Percentiles rank a stretch among this genome's conserved stretches.
These are phyloP conservation scores for Echites panduratus DNA, from an alignment of 257 asterid genomes.

Conservation along the genomic window DNA sequence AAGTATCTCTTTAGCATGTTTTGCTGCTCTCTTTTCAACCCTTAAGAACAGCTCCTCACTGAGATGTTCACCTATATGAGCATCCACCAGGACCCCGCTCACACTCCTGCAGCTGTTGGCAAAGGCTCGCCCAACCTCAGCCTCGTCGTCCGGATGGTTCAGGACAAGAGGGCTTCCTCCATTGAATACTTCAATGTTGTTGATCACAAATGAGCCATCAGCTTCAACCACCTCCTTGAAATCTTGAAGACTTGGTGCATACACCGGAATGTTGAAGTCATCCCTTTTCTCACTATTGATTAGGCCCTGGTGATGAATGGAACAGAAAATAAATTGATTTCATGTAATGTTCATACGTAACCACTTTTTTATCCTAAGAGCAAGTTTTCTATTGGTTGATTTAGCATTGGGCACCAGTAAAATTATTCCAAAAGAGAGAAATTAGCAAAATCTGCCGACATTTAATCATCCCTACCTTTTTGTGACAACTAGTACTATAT, in stretches of 20 bases:
- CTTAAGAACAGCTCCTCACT: constrained; percentile 70
- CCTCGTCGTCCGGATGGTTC: constrained; percentile 65
- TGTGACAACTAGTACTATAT: neutral
- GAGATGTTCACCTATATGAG: constrained; percentile 74
- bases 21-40: constrained; percentile 57
- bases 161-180: constrained; percentile 98
- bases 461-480: constrained; percentile 7
- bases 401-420: too few relatives aligned
- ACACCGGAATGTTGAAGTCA: constrained; percentile 82
- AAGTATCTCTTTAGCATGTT: constrained; percentile 63
- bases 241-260: constrained; percentile 84
- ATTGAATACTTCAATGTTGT: constrained; percentile 64
- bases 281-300: constrained; percentile 71
- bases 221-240: constrained; percentile 88
- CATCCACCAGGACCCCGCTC: constrained; percentile 86
- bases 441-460: neutral
- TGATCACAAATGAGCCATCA: constrained; percentile 58
- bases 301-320: constrained; percentile 41
- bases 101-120: constrained; percentile 87
- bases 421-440: neutral
- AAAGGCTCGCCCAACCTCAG: constrained; percentile 79
- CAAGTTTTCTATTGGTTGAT: too few relatives aligned
- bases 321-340: neutral
- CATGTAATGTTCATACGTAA: too few relatives aligned
- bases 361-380: too few relatives aligned